These are phyloP conservation scores for Hypoxylon sp. DNA, from an alignment of 2,329 filamentous ascomycete genomes.

Conservation along the genomic window DNA sequence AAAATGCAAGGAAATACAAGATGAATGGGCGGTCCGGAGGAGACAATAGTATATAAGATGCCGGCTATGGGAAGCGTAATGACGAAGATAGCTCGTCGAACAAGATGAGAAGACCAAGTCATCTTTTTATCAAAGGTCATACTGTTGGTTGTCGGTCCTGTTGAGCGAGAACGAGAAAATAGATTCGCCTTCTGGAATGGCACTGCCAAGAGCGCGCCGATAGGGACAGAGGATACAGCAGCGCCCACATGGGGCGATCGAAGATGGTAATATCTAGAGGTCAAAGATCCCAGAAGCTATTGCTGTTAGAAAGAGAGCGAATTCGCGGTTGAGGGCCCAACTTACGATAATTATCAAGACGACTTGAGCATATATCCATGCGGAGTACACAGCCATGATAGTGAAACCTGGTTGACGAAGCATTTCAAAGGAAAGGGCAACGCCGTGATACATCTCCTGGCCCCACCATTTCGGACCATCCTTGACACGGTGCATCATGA, in stretches of 20 bases:
- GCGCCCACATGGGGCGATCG: slow-evolving; percentile 76
- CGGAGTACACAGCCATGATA: slow-evolving; percentile 79
- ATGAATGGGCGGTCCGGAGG: slow-evolving; percentile 72
- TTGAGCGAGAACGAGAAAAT: slow-evolving; percentile 75
- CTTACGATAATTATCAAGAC: slow-evolving; percentile 76
- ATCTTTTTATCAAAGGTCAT: slow-evolving; percentile 76
- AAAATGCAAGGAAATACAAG: slow-evolving; percentile 76
- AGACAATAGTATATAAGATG: slow-evolving; percentile 76
- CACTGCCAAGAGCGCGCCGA: slow-evolving; percentile 78
- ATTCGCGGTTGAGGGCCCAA: not conserved
- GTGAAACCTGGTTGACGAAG: slow-evolving; percentile 80
- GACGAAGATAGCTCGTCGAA: slow-evolving; percentile 77
- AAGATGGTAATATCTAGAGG: slow-evolving; percentile 77
- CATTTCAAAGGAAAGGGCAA: slow-evolving; percentile 78
- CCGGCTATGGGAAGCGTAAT: slow-evolving; percentile 76
- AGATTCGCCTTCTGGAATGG: slow-evolving; percentile 80
- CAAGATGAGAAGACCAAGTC: slow-evolving; percentile 79
- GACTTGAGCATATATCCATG: slow-evolving; percentile 84
- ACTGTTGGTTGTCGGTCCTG: slow-evolving; percentile 72
- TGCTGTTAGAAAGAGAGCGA: slow-evolving; percentile 13
- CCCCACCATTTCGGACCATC: slow-evolving; percentile 83
- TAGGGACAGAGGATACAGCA: slow-evolving; percentile 74
- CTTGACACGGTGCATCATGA: slow-evolving; percentile 81
- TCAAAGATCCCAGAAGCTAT: slow-evolving; percentile 76
- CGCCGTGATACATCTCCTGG: slow-evolving; percentile 80